A percentile compares a stretch with the other conserved stretches of the same genome.
These are phyloP conservation scores for Stemphylium vesicarium DNA, from an alignment of 2,329 filamentous ascomycete genomes.

Conservation along the genomic window DNA sequence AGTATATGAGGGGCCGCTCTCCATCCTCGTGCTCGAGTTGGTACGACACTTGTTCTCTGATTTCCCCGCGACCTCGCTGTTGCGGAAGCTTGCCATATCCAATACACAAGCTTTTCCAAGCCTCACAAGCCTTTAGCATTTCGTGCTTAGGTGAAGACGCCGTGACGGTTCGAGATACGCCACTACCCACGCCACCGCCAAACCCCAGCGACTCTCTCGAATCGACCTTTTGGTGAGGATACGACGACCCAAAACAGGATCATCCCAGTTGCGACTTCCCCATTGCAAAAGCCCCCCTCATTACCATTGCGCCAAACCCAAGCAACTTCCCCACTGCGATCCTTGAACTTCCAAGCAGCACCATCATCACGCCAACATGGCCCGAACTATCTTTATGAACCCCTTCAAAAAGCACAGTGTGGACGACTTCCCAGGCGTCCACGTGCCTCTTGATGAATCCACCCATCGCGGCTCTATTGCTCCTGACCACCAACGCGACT, in stretches of 20 bases:
- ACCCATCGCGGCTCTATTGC: constrained; percentile 47
- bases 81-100: constrained; percentile 5
- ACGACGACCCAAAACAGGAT: constrained; percentile 9
- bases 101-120: constrained; percentile 37
- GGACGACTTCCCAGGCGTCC: constrained; percentile 58
- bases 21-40: not conserved
- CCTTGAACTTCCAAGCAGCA: constrained; percentile 3
- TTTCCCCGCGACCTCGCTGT: constrained; percentile 3
- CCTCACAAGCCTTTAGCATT: constrained; percentile 32
- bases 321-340: constrained; percentile 16
- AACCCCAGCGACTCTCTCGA: not conserved
- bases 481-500: constrained; percentile 17
- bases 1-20: constrained; percentile 7
- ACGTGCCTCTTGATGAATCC: constrained; percentile 57
- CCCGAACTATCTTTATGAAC: constrained; percentile 50
- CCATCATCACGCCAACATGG: constrained; percentile 41
- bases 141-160: constrained; percentile 24
- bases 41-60: not conserved
- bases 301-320: constrained; percentile 17
- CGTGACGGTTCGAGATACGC: constrained; percentile 24
- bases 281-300: not conserved
- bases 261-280: constrained; percentile 12
- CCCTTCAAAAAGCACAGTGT: constrained; percentile 60
- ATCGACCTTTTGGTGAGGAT: constrained; percentile 1
- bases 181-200: not conserved